These are phyloP conservation scores for Auricularia heimuer DNA, from an alignment of 768 basidiomycete species.

Conservation along the genomic window DNA sequence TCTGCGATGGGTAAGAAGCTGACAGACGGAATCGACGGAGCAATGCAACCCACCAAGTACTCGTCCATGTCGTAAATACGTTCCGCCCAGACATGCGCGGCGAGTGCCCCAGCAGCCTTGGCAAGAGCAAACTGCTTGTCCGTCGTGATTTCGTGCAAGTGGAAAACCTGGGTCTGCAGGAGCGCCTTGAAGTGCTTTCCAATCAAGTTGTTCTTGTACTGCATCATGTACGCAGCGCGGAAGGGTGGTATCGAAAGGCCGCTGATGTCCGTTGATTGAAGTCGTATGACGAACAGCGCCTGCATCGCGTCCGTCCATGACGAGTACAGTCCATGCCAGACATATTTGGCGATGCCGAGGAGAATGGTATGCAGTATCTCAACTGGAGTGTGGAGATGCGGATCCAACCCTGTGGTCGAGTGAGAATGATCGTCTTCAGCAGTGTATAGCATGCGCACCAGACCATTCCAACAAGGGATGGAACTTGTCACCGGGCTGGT, in stretches of 20 bases:
- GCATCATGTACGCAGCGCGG: slow-evolving; percentile 32
- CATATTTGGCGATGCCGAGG: slow-evolving; percentile 17
- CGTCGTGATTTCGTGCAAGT: slow-evolving; percentile 22
- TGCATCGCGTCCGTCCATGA: slow-evolving; percentile 12
- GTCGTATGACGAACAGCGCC: no score
- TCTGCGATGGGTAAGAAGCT: background rate
- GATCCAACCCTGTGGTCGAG: slow-evolving; percentile 11
- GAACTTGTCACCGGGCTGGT: no score
- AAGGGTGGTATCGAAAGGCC: slow-evolving; percentile 25
- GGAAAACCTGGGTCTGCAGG: slow-evolving; percentile 27
- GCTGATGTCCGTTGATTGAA: slow-evolving; percentile 12
- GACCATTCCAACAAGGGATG: no score
- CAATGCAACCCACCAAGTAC: background rate
- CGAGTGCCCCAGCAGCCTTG: background rate
- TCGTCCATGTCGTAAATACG: background rate
- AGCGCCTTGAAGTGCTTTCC: slow-evolving; percentile 33
- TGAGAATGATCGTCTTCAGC: no score
- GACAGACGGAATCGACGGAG: no score
- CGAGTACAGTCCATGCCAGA: slow-evolving; percentile 13
- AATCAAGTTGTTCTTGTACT: slow-evolving; percentile 33
- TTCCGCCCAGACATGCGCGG: background rate
- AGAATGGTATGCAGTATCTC: slow-evolving; percentile 18
- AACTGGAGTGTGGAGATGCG: slow-evolving; percentile 14
- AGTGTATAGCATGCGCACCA: no score
- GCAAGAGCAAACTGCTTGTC: no score